Evolutionary conservation across 371 early-diverging fungal genomes (phyloP).

Genomic region (Actinomucor elegans): DNA sequence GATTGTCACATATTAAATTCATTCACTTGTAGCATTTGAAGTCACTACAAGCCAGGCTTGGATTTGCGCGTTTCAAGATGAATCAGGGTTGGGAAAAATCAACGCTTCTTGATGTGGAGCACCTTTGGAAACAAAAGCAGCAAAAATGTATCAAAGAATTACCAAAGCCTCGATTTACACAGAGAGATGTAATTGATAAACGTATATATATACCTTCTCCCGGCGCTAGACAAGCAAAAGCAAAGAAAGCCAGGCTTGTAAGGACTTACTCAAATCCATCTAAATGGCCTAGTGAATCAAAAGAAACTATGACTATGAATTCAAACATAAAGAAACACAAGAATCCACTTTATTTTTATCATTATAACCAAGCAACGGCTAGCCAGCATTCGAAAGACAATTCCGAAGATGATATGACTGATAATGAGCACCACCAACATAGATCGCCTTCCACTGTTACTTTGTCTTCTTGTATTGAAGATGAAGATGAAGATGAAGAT

Average conservation of each 20-base stretch:
- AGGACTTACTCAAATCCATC: constrained; percentile 20
- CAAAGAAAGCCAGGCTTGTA: constrained; percentile 20
- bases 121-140: constrained; percentile 36
- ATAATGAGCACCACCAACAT: neutral
- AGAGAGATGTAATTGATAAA: constrained; percentile 39
- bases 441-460: neutral
- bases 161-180: constrained; percentile 45
- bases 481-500: neutral
- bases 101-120: constrained; percentile 36
- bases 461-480: neutral
- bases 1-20: no score
- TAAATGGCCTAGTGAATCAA: neutral
- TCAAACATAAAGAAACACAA: neutral
- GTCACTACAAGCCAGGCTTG: constrained; percentile 31
- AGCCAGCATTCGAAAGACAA: neutral
- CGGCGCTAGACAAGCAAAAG: constrained; percentile 9
- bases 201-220: constrained; percentile 16
- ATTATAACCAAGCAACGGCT: neutral
- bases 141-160: constrained; percentile 24
- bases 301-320: no score
- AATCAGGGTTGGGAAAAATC: constrained; percentile 42
- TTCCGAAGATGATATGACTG: neutral
- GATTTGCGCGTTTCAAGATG: constrained; percentile 44
- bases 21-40: constrained; percentile 22
- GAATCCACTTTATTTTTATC: neutral